A percentile compares a stretch with the other conserved stretches of the same genome.
Conservation (phyloP, 164 flowering plant species). For the Berberis thunbergii region DNA sequence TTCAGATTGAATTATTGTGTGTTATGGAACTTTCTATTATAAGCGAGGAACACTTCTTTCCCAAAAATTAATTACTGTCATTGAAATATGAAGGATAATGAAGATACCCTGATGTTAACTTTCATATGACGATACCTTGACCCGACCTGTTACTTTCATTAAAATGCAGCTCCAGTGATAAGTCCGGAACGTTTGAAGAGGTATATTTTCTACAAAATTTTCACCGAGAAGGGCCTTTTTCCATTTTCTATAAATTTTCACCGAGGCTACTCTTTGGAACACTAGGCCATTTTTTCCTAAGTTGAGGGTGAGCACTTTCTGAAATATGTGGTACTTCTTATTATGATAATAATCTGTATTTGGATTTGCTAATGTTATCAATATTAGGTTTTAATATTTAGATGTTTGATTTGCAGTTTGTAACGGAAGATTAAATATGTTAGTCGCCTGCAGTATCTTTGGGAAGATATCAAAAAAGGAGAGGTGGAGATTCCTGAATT, state of each 20-base stretch:
- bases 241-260: slow-evolving; percentile 75
- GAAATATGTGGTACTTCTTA: background rate
- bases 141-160: background rate
- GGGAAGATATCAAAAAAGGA: slow-evolving; percentile 81
- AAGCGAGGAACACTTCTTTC: too few relatives aligned
- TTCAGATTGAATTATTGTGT: too few relatives aligned
- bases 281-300: slow-evolving; percentile 77
- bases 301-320: slow-evolving; percentile 65
- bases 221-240: slow-evolving; percentile 71
- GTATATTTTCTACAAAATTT: slow-evolving; percentile 60
- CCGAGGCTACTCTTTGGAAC: slow-evolving; percentile 79
- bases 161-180: slow-evolving; percentile 61
- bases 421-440: slow-evolving; percentile 89
- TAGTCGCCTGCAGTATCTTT: slow-evolving; percentile 88
- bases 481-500: slow-evolving; percentile 86
- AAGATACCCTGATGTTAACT: too few relatives aligned
- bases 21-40: too few relatives aligned
- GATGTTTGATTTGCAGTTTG: slow-evolving; percentile 33
- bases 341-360: background rate
- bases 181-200: slow-evolving; percentile 72
- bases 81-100: too few relatives aligned
- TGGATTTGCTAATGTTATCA: background rate
- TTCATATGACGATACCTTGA: background rate
- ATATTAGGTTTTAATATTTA: background rate
- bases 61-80: too few relatives aligned